Conservation (phyloP, 192 early-diverging fungal species). For the Coemansia sp. region DNA sequence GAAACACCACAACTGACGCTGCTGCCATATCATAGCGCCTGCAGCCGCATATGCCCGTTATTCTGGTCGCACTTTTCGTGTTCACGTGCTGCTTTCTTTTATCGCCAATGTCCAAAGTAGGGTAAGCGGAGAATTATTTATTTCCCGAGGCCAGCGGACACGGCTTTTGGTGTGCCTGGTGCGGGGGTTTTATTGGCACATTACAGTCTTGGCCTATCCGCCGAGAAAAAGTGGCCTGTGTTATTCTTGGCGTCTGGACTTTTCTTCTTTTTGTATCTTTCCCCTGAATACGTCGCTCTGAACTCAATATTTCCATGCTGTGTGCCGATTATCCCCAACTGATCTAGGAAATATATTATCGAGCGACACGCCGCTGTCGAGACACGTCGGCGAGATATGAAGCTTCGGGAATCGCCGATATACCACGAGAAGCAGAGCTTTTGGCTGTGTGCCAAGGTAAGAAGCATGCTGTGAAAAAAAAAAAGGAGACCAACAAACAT, state of each 20-base stretch:
- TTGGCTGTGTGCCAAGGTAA: conserved; percentile 55
- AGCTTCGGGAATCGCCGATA: conserved; percentile 46
- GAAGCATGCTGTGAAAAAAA: conserved; percentile 9
- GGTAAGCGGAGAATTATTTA: conserved; percentile 10
- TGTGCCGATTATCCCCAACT: background rate
- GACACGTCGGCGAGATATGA: conserved; percentile 25
- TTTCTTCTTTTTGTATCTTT: conserved; percentile 1
- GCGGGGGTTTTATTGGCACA: conserved; percentile 3
- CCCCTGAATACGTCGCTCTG: background rate
- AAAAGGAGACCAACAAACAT: too few relatives aligned
- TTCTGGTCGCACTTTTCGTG: background rate
- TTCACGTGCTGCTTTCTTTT: conserved; percentile 4
- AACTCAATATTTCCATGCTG: background rate
- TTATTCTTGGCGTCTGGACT: background rate
- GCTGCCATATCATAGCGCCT: background rate
- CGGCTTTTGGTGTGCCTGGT: background rate
- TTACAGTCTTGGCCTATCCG: background rate
- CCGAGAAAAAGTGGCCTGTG: background rate
- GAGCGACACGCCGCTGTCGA: conserved; percentile 17
- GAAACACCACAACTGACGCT: background rate
- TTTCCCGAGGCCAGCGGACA: background rate
- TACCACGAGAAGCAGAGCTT: conserved; percentile 54
- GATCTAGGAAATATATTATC: conserved; percentile 21
- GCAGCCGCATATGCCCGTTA: background rate
- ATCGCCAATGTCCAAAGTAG: conserved; percentile 4